Conservation (phyloP, 208 protist genomes). For the Sergeia podlipaevii region DNA sequence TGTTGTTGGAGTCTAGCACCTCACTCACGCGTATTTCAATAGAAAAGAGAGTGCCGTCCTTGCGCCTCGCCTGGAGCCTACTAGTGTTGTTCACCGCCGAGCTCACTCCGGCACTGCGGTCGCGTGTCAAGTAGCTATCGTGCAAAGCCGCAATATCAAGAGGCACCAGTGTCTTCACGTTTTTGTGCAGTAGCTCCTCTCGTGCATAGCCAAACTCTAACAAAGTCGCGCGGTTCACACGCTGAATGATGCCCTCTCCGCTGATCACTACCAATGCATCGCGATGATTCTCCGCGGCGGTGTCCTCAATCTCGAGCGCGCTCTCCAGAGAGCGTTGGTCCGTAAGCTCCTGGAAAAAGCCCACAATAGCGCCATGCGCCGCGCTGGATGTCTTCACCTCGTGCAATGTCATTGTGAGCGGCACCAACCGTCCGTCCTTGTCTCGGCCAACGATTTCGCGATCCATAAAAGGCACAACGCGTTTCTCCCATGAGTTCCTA, state of each 20-base stretch:
- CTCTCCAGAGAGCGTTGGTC: not conserved
- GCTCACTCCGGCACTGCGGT: not conserved
- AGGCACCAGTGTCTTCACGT: conserved; percentile 17
- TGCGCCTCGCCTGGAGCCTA: not conserved
- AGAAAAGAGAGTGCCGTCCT: conserved; percentile 11
- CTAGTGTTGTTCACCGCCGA: not conserved
- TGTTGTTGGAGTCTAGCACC: not conserved
- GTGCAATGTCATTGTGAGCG: not conserved
- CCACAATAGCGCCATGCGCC: conserved; percentile 2
- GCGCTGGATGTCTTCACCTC: conserved; percentile 8
- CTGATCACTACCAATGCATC: conserved; percentile 17
- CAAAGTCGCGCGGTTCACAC: conserved; percentile 15
- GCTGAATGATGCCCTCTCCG: conserved; percentile 9
- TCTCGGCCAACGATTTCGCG: not conserved
- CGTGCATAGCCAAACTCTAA: conserved; percentile 19
- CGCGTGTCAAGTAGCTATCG: conserved; percentile 15
- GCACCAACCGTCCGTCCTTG: conserved; percentile 14
- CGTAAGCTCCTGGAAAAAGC: conserved; percentile 6
- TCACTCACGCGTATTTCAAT: conserved; percentile 12
- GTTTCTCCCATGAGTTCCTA: conserved; percentile 9
- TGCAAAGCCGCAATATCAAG: conserved; percentile 10
- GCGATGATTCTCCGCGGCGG: not conserved
- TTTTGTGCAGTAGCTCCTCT: conserved; percentile 19
- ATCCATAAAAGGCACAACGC: not conserved
- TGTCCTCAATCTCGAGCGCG: conserved; percentile 4